Evolutionary conservation across 2,329 filamentous ascomycete species (phyloP), one percentile per base, ranked within the genome.

Genomic region (Ceratocystis harringtonii): DNA sequence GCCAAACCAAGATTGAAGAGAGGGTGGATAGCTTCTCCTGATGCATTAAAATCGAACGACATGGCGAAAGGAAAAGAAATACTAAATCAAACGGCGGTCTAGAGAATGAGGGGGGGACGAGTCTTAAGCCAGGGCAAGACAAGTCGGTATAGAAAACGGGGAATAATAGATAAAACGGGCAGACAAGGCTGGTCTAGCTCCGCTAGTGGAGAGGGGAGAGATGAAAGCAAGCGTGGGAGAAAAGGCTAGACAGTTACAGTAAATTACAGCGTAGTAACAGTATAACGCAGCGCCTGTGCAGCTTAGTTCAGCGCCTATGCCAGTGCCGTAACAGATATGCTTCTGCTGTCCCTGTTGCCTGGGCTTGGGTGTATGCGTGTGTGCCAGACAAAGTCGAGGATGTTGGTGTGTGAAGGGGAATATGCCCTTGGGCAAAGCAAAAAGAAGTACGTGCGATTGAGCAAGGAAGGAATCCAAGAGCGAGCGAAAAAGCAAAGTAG

Each of bases 41-140:
- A 32, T 25, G 66, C 64, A 65, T 62, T 67, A 32, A 62, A 67
- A 62, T 67, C 62, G 63, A 67, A 66, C 50, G 66, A 68, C 64
- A 68, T 68, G 61, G 52, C 55, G 57, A 62, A 63, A 41, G 61
- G 61, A 45, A 63, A 66, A 58, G 65, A 64, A 64, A 58, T 28
- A 65, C 50, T 15, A 65, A 62, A 43, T 48, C 63, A 66, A 66
- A 64, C 61, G 61, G 64, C 60, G 61, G 60, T 66, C 60, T 50
- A 45, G 45, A 64, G 66, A 60, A 52, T 60, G 62, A 64, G 50
- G 60, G 61, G 60, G 43, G 63, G 52, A 58, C 55, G 48, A 63
- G 62, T 67, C 57, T 65, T 65, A 58, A 67, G 57, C 66, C 25
- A 62, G 36, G 41, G 50, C 50, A 64, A 65, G 43, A 41, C 57